These are phyloP conservation scores for Quercus dentata DNA, from an alignment of 306 rosid genomes.

Conservation along the genomic window DNA sequence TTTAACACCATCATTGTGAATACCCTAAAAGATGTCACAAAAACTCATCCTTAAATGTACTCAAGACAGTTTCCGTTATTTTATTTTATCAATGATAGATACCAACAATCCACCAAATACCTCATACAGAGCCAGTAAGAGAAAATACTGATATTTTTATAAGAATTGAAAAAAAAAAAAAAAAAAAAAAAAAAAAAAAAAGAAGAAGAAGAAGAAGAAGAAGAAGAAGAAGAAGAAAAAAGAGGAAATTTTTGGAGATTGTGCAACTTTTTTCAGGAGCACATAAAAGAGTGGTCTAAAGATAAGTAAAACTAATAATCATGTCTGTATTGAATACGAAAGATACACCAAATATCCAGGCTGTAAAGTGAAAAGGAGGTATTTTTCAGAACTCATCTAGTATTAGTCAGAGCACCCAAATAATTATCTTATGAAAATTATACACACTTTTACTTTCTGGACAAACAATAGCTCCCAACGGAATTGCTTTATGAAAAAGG, in stretches of 20 bases:
- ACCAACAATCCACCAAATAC: background rate
- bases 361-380: background rate
- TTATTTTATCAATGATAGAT: background rate
- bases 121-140: background rate
- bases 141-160: background rate
- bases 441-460: background rate
- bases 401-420: background rate
- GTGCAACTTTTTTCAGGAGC: background rate
- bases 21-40: background rate
- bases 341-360: background rate
- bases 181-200: background rate
- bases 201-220: background rate
- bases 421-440: background rate
- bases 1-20: no score
- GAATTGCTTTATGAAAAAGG: background rate
- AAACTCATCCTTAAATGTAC: background rate
- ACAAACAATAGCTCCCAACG: background rate
- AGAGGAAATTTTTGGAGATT: background rate
- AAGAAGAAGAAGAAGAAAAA: no score
- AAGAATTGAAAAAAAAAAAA: background rate
- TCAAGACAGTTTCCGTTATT: background rate
- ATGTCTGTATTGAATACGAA: background rate
- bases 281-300: background rate
- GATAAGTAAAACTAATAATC: background rate
- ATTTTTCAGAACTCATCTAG: background rate